Conservation (phyloP, 2,329 filamentous ascomycete genomes). For the Metarhizium robertsii region DNA sequence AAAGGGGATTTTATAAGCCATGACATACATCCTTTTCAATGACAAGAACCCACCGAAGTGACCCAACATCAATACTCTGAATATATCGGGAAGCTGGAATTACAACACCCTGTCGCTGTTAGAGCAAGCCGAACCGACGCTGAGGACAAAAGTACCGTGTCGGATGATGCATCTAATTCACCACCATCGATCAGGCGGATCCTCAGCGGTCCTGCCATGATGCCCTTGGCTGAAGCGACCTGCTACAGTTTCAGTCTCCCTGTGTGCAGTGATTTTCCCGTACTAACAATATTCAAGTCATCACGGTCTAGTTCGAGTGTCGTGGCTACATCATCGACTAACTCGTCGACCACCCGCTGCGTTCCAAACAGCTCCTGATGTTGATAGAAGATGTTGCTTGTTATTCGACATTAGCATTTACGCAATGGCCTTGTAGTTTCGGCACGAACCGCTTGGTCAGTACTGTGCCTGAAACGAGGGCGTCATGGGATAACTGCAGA, state of each 20-base stretch:
- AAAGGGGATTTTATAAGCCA: background rate
- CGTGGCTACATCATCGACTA: slow-evolving; percentile 65
- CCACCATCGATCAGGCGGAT: slow-evolving; percentile 37
- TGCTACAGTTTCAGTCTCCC: slow-evolving; percentile 19
- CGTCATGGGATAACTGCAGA: slow-evolving; percentile 49
- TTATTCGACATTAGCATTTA: background rate
- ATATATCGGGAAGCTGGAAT: slow-evolving; percentile 47
- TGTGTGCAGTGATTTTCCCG: background rate
- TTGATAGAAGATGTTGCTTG: slow-evolving; percentile 72
- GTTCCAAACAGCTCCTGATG: slow-evolving; percentile 61
- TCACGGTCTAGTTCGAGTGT: slow-evolving; percentile 57
- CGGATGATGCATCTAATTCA: slow-evolving; percentile 20
- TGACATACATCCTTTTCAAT: slow-evolving; percentile 65
- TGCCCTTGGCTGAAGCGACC: slow-evolving; percentile 66
- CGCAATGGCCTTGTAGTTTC: too few species aligned
- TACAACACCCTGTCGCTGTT: slow-evolving; percentile 41
- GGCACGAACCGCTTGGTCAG: slow-evolving; percentile 51
- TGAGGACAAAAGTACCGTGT: slow-evolving; percentile 14
- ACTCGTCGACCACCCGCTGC: slow-evolving; percentile 59
- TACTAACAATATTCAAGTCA: slow-evolving; percentile 59
- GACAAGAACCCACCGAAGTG: slow-evolving; percentile 56
- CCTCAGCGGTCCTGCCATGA: slow-evolving; percentile 50
- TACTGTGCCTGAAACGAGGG: slow-evolving; percentile 42
- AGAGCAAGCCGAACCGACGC: background rate
- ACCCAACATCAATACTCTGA: slow-evolving; percentile 36